Conservation (phyloP, 768 basidiomycete genomes). For the Tricholomella constricta region DNA sequence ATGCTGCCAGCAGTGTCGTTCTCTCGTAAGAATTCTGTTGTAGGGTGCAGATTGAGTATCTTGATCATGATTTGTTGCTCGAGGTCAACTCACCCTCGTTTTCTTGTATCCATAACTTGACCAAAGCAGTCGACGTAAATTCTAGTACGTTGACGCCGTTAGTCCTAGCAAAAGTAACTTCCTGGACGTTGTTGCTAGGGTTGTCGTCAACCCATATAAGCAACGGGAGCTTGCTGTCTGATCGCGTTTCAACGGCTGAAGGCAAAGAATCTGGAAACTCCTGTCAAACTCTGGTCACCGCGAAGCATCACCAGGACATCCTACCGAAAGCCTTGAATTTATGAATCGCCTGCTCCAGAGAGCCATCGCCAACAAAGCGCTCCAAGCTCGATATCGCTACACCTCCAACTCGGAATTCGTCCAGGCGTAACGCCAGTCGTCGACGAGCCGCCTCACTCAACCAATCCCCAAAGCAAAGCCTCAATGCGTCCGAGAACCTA, state of each 20-base stretch:
- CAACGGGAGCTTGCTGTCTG: constrained; percentile 18
- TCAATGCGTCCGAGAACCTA: constrained; percentile 21
- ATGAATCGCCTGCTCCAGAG: constrained; percentile 22
- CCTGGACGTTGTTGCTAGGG: constrained; percentile 13
- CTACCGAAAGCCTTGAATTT: constrained; percentile 16
- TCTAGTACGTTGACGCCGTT: constrained; percentile 23
- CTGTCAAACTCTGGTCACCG: not conserved
- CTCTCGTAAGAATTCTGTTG: constrained; percentile 18
- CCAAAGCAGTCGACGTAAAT: constrained; percentile 20
- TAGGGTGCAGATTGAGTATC: not conserved
- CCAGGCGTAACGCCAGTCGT: constrained; percentile 25
- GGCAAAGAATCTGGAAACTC: not conserved
- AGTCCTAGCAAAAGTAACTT: constrained; percentile 18
- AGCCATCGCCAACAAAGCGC: constrained; percentile 21
- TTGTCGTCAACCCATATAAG: constrained; percentile 31
- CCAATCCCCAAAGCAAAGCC: constrained; percentile 20
- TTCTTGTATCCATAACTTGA: constrained; percentile 27
- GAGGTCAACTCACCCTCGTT: constrained; percentile 20
- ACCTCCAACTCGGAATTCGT: constrained; percentile 24
- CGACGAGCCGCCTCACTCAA: constrained; percentile 18
- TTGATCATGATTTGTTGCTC: not conserved
- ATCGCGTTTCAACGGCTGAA: not conserved
- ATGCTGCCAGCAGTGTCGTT: constrained; percentile 18
- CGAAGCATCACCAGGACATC: not conserved
- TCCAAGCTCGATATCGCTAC: constrained; percentile 23